phyloP scores from a whole-genome alignment of 2,329 filamentous ascomycete genomes.

The Stemphylium beticola region DNA sequence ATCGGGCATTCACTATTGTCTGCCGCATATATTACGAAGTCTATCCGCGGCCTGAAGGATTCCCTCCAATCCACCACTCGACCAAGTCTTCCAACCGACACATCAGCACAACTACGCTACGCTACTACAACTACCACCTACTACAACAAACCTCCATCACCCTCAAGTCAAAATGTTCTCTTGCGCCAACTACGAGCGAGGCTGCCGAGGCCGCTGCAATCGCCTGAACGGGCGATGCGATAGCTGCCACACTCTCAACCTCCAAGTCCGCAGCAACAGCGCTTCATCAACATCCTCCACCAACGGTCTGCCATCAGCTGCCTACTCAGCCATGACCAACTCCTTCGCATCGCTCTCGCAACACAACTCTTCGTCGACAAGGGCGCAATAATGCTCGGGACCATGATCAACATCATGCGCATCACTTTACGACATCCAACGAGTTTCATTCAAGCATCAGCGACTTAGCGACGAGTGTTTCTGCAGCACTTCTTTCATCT shows the following conservation, averaged over 20 bases:
- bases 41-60: slow-evolving; percentile 3
- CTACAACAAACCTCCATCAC: not conserved
- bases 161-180: slow-evolving; percentile 48
- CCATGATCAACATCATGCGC: slow-evolving; percentile 1
- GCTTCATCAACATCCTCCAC: slow-evolving; percentile 42
- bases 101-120: slow-evolving; percentile 1
- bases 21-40: slow-evolving; percentile 35
- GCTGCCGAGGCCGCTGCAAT: slow-evolving; percentile 53
- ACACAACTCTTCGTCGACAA: slow-evolving; percentile 30
- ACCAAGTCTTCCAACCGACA: slow-evolving; percentile 6
- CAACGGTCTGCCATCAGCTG: slow-evolving; percentile 28
- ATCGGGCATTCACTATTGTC: slow-evolving; percentile 35
- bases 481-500: slow-evolving; percentile 12
- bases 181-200: slow-evolving; percentile 53
- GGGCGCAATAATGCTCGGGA: slow-evolving; percentile 25
- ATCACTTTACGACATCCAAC: slow-evolving; percentile 23
- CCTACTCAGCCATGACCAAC: slow-evolving; percentile 50
- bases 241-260: slow-evolving; percentile 50
- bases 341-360: slow-evolving; percentile 50
- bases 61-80: slow-evolving; percentile 1
- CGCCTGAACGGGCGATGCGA: slow-evolving; percentile 45
- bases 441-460: slow-evolving; percentile 19
- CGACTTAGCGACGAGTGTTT: slow-evolving; percentile 32
- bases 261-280: slow-evolving; percentile 43
- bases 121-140: not conserved